Base-by-base conservation (phyloP, 257 asterid species). In the Solanum etuberosum region DNA sequence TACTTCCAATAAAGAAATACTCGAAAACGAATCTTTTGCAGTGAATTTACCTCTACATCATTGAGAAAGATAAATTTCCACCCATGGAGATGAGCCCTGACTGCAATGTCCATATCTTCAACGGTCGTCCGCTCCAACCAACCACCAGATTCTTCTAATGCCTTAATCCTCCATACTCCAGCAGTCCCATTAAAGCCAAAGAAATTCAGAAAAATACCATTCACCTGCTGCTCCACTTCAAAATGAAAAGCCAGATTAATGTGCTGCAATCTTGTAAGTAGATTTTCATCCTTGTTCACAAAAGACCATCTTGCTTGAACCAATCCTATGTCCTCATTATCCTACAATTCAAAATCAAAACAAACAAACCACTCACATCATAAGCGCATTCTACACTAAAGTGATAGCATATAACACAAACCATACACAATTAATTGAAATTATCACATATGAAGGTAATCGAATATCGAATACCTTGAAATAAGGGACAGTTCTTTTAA, bases 81-180 rank as follows among this genome's bases (percentile, higher is more conserved):
- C 15, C 99, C 99, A n/a, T 96, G 98, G 23, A 96, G 95, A 92
- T 96, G 99, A 81, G 98, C 99, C 0, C 99, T 95, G 32, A 96
- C 99, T 38, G 99, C 99, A 88, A 96, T 96, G 88, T 96, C 99
- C 99, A 96, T 96, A 89, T 96, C 99, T 90, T 96, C 99, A 3
- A 96, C 99, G 0, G 99, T 96, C 31, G 99, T 96, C 76, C 99
- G 92, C 91, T 96, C 99, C 92, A 95, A 86, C 99, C 99, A 96
- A 2, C 99, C 99, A 59, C 99, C 98, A 0, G 99, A 96, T 54
- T 95, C 98, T 89, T 95, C 99, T 89, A 96, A 91, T 1, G 99
- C 98, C 90, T 95, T 96, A 9, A 95, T 94, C 92, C 99, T 94
- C 99, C 99, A 96, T 37, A 96, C 98, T 2, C 99, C 99, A 32